phyloP scores from a whole-genome alignment of 371 early-diverging fungal genomes.

The Syncephalis plumigaleata region DNA sequence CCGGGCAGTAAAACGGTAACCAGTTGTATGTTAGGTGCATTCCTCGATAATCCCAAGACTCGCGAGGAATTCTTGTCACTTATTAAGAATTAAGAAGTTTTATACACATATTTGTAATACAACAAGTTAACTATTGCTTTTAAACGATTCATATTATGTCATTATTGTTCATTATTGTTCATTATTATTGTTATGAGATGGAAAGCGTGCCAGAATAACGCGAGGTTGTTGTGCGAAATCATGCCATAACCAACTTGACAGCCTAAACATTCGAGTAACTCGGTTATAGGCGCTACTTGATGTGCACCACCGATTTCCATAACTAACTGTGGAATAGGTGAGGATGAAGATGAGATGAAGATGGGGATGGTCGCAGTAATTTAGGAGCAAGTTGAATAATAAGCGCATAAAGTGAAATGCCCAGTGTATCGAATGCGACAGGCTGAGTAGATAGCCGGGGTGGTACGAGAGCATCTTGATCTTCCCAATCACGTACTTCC shows the following conservation, averaged over 20 bases:
- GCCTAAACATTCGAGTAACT: background rate
- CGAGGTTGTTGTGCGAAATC: conserved; percentile 52
- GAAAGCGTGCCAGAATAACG: conserved; percentile 16
- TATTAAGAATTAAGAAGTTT: conserved; percentile 24
- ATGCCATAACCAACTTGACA: conserved; percentile 31
- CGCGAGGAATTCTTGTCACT: conserved; percentile 88
- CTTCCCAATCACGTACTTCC: conserved; percentile 75
- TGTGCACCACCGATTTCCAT: conserved; percentile 64
- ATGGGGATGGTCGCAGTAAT: background rate
- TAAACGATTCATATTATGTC: too few species aligned
- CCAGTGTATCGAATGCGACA: background rate
- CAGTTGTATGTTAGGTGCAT: conserved; percentile 88
- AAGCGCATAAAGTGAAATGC: conserved; percentile 3
- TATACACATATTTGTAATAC: background rate
- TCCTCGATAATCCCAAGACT: conserved; percentile 81
- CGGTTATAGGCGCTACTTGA: conserved; percentile 29
- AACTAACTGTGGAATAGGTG: conserved; percentile 36
- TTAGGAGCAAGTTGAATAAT: background rate
- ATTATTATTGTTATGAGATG: too few species aligned
- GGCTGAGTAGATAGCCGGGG: background rate
- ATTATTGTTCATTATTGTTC: too few species aligned
- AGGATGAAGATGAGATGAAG: background rate
- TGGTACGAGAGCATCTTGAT: conserved; percentile 61
- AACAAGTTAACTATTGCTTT: too few species aligned
- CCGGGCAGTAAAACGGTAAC: conserved; percentile 88